Evolutionary conservation across 1,139 yeast species (phyloP).

Genomic region (Pichia sp.): DNA sequence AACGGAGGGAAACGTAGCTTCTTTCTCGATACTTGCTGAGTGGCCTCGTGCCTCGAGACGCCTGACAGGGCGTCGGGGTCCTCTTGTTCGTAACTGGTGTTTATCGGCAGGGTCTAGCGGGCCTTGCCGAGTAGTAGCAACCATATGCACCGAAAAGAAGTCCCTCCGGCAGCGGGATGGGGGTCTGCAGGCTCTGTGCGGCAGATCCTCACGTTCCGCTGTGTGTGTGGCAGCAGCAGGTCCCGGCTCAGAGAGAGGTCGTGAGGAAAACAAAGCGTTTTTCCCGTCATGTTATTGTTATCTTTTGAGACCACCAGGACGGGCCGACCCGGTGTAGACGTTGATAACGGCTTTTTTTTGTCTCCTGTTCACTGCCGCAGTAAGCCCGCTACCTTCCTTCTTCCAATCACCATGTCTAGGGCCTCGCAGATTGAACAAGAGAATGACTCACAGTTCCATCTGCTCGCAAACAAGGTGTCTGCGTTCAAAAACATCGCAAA

Average conservation of each 20-base stretch:
- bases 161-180: too few species aligned
- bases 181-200: too few species aligned
- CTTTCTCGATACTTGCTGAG: too few species aligned
- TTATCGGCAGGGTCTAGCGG: too few species aligned
- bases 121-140: too few species aligned
- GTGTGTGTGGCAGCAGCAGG: too few species aligned
- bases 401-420: conserved; percentile 36
- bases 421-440: conserved; percentile 43
- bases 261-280: neutral
- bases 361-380: neutral
- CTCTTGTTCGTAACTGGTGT: too few species aligned
- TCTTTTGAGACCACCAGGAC: neutral
- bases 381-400: neutral
- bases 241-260: neutral
- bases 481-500: conserved; percentile 57
- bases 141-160: too few species aligned
- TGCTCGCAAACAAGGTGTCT: conserved; percentile 57
- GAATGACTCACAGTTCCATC: conserved; percentile 58
- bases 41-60: too few species aligned
- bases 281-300: neutral
- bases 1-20: too few species aligned
- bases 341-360: neutral
- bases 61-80: too few species aligned
- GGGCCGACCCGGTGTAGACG: neutral
- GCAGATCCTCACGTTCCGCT: too few species aligned